phyloP scores from a whole-genome alignment of 805 yeast species.

The Ogataea nitratoaversa region DNA sequence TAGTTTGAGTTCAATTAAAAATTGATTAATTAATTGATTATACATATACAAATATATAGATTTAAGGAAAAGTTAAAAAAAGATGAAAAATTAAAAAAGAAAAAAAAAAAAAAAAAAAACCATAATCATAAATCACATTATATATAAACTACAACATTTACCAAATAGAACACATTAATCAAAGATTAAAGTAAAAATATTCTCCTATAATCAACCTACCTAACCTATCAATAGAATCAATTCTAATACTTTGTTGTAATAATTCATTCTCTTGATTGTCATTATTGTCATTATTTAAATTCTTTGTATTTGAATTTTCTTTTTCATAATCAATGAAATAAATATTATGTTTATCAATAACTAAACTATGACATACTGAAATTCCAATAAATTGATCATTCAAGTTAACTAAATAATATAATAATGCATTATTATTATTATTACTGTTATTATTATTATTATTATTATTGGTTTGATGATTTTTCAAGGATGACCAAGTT shows the following conservation, averaged over 20 bases:
- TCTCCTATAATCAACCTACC: slow-evolving; percentile 17
- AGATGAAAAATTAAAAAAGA: no score
- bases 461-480: neutral
- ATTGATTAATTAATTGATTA: neutral
- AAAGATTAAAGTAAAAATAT: neutral
- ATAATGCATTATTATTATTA: slow-evolving; percentile 9
- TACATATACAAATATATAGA: no score
- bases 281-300: neutral
- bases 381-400: slow-evolving; percentile 28
- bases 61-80: no score
- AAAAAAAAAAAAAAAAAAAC: no score
- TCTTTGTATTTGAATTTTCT: neutral
- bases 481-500: slow-evolving; percentile 18
- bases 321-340: neutral
- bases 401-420: slow-evolving; percentile 30
- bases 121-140: neutral
- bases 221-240: slow-evolving; percentile 23
- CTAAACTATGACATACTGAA: slow-evolving; percentile 12
- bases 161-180: no score
- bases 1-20: neutral
- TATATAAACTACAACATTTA: no score
- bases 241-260: no score
- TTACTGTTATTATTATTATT: slow-evolving; percentile 5
- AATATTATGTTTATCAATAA: slow-evolving; percentile 2
- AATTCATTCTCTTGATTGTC: slow-evolving; percentile 2